Evolutionary conservation across 805 yeast genomes (phyloP).

Genomic region (Metschnikowia noctiluminum): DNA sequence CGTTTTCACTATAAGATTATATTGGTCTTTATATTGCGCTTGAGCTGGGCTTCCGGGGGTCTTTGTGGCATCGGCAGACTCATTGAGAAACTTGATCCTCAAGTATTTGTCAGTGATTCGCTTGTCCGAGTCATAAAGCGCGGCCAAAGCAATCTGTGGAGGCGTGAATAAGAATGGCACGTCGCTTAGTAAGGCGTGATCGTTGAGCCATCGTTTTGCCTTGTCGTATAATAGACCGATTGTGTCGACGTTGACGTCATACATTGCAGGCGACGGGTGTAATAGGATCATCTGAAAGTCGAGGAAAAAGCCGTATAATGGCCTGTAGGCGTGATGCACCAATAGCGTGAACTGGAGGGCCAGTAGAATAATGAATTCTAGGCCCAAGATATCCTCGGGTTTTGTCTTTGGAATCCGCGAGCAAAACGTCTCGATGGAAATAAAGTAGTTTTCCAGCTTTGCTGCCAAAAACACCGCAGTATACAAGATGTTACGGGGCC

Average conservation of each 20-base stretch:
- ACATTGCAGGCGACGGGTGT: conserved; percentile 41
- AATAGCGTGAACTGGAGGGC: conserved; percentile 73
- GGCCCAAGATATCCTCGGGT: conserved; percentile 62
- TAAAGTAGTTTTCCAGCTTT: conserved; percentile 86
- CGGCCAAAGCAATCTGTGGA: conserved; percentile 92
- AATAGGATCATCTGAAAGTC: conserved; percentile 68
- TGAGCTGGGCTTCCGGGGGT: conserved; percentile 1
- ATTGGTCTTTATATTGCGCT: conserved; percentile 14
- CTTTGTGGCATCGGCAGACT: conserved; percentile 2
- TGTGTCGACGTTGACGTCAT: conserved; percentile 47
- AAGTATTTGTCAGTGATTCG: conserved; percentile 65
- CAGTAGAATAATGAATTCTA: conserved; percentile 76
- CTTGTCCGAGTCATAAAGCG: conserved; percentile 65
- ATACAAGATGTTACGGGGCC: conserved; percentile 75
- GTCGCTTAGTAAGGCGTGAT: conserved; percentile 67
- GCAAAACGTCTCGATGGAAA: conserved; percentile 78
- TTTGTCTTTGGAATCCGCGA: conserved; percentile 65
- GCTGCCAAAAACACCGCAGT: conserved; percentile 84
- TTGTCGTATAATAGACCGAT: conserved; percentile 68
- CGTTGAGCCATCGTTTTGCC: conserved; percentile 63
- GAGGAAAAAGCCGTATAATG: conserved; percentile 91
- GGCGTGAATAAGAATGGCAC: conserved; percentile 80
- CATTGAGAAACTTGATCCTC: conserved; percentile 51
- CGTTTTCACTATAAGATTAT: conserved; percentile 42
- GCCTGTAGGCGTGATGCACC: conserved; percentile 85